These are phyloP conservation scores for Botrytis pseudocinerea DNA, from an alignment of 2,329 filamentous ascomycete species.

Conservation along the genomic window DNA sequence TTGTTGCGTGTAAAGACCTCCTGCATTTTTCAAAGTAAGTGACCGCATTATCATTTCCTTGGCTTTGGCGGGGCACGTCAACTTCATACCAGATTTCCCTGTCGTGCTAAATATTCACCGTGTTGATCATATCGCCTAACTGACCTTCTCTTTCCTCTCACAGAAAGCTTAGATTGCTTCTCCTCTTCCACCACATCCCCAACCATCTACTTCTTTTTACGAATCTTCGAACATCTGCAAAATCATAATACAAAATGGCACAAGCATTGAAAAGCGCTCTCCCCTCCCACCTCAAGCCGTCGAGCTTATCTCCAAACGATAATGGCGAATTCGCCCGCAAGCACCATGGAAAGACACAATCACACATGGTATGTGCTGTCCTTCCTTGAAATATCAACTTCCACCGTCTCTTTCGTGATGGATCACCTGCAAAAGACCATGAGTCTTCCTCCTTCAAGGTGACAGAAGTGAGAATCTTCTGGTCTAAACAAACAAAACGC, in stretches of 20 bases:
- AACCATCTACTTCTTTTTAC: conserved; percentile 11
- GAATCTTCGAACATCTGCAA: conserved; percentile 6
- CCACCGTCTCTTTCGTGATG: background rate
- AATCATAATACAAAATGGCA: conserved; percentile 56
- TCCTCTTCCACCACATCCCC: conserved; percentile 6
- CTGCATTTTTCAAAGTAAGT: conserved; percentile 4
- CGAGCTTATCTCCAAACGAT: conserved; percentile 42
- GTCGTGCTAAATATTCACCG: conserved; percentile 10
- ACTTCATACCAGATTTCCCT: conserved; percentile 15
- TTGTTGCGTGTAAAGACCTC: conserved; percentile 6
- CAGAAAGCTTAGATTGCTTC: conserved; percentile 13
- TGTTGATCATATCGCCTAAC: conserved; percentile 21
- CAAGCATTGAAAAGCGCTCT: conserved; percentile 71
- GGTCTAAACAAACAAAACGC: background rate
- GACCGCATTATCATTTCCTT: background rate
- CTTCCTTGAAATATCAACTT: background rate
- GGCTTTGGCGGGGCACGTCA: conserved; percentile 14
- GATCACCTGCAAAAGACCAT: background rate
- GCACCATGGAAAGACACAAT: conserved; percentile 83
- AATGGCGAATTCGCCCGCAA: conserved; percentile 56
- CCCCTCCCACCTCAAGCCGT: conserved; percentile 74
- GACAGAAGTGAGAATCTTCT: background rate
- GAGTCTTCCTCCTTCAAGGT: background rate
- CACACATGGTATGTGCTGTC: conserved; percentile 71
- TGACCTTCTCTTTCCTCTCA: conserved; percentile 8